These are phyloP conservation scores for Nissolia schottii DNA, from an alignment of 306 rosid genomes.

Conservation along the genomic window DNA sequence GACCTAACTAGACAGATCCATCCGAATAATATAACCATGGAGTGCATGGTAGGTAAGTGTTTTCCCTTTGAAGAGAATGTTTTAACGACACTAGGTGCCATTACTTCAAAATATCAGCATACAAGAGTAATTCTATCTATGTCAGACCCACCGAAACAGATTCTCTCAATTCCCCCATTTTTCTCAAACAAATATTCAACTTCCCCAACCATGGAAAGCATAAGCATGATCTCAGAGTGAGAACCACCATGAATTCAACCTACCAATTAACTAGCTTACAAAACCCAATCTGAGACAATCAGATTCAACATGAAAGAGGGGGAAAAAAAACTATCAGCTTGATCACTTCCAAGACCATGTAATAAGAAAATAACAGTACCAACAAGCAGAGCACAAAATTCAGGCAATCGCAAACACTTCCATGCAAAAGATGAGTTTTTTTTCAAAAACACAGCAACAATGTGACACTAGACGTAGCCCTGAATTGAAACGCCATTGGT, in stretches of 20 bases:
- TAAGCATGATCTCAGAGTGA: not conserved
- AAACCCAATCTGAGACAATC: not conserved
- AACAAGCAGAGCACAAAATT: not conserved
- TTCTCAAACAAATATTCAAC: not conserved
- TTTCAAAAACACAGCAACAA: conserved; percentile 13
- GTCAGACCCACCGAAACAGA: not conserved
- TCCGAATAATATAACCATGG: not conserved
- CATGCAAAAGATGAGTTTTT: not conserved
- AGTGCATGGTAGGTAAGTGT: not conserved
- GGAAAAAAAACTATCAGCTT: not conserved
- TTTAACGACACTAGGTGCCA: not conserved
- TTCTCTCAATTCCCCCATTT: not conserved
- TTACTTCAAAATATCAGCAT: not conserved
- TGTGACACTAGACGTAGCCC: not conserved
- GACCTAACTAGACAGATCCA: not conserved
- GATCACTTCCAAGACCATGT: not conserved
- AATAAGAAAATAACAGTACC: not conserved
- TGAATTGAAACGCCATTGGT: conserved; percentile 18
- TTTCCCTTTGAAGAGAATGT: not conserved
- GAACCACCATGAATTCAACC: not conserved
- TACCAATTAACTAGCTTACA: conserved; percentile 10
- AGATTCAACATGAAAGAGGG: not conserved
- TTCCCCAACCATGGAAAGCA: not conserved
- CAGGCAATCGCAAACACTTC: not conserved
- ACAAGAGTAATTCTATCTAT: not conserved